A percentile compares a stretch with the other conserved stretches of the same genome.
Evolutionary conservation across 805 yeast genomes (phyloP).

Genomic region (Saturnispora zaruensis): DNA sequence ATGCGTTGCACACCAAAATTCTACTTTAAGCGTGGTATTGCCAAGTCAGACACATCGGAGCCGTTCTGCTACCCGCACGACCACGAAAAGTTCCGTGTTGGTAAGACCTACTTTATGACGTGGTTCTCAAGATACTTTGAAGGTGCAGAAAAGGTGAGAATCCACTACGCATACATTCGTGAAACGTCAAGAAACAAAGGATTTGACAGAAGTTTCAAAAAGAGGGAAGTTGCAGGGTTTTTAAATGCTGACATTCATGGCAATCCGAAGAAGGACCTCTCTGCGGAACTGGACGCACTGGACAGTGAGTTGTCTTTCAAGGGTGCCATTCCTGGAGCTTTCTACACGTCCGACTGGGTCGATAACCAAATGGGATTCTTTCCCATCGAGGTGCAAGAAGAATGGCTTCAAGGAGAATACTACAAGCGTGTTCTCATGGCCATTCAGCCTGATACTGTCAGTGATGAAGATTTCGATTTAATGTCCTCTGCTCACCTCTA

Average conservation of each 20-base stretch:
- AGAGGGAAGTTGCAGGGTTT: conserved; percentile 17
- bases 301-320: conserved; percentile 9
- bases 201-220: conserved; percentile 28
- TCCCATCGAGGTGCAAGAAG: conserved; percentile 51
- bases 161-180: conserved; percentile 59
- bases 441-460: conserved; percentile 61
- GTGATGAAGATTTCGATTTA: conserved; percentile 59
- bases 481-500: conserved; percentile 35
- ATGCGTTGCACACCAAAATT: conserved; percentile 79
- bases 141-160: conserved; percentile 49
- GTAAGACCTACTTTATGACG: conserved; percentile 60
- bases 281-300: conserved; percentile 16
- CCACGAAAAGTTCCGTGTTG: conserved; percentile 46
- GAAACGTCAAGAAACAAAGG: conserved; percentile 52
- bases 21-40: conserved; percentile 56
- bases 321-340: conserved; percentile 33
- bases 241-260: conserved; percentile 8
- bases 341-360: conserved; percentile 69
- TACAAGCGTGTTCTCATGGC: conserved; percentile 52
- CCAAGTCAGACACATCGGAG: conserved; percentile 45
- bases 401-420: conserved; percentile 53
- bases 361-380: conserved; percentile 49
- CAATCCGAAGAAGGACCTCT: conserved; percentile 8
- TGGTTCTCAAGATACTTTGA: conserved; percentile 72
- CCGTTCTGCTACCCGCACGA: conserved; percentile 87